Evolutionary conservation across 208 protist genomes (phyloP).

Genomic region (Tritrichomonas foetus): DNA sequence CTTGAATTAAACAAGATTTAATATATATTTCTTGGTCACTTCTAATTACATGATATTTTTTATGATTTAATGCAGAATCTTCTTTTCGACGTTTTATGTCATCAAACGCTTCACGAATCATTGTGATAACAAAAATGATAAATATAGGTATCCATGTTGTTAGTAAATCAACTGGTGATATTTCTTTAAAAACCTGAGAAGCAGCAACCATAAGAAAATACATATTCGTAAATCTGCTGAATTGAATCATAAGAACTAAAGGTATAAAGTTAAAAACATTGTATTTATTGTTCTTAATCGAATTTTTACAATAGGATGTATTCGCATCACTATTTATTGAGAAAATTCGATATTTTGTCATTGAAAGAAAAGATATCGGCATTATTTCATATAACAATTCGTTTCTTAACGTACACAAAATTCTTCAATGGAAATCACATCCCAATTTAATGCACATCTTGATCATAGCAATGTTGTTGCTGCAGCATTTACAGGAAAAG

Average conservation of each 20-base stretch:
- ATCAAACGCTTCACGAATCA: constrained; percentile 41
- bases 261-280: background rate
- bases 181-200: background rate
- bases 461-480: no score
- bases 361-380: no score
- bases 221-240: background rate
- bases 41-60: background rate
- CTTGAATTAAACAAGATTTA: constrained; percentile 1
- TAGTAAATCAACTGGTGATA: background rate
- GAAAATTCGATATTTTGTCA: no score
- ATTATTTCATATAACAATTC: no score
- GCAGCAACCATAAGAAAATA: background rate
- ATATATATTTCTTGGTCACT: background rate
- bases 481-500: no score
- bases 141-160: constrained; percentile 40
- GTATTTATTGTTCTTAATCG: background rate
- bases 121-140: constrained; percentile 21
- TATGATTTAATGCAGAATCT: background rate
- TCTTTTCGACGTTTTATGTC: background rate
- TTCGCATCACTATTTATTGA: background rate
- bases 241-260: background rate
- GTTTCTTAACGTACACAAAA: no score
- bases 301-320: background rate
- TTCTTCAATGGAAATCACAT: no score
- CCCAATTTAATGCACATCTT: no score